Evolutionary conservation across 2,329 filamentous ascomycete species (phyloP).

Genomic region (Setomelanomma holmii): DNA sequence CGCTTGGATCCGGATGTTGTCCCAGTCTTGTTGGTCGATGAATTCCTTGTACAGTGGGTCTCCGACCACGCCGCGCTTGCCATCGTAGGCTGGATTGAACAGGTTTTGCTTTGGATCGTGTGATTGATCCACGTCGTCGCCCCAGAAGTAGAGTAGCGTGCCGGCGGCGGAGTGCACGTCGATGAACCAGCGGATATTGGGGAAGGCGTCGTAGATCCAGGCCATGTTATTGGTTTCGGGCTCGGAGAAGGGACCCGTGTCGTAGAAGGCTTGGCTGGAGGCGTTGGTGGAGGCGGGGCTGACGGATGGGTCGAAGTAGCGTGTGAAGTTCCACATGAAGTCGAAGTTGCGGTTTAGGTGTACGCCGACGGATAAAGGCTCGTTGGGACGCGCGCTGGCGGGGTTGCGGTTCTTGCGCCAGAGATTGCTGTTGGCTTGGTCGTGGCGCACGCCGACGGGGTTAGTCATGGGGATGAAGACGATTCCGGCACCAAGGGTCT

Average conservation of each 20-base stretch:
- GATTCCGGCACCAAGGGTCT: conserved; percentile 60
- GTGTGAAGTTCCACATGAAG: conserved; percentile 62
- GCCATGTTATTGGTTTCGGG: conserved; percentile 62
- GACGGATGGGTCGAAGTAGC: conserved; percentile 53
- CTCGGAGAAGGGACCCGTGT: conserved; percentile 62
- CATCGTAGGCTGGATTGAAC: conserved; percentile 60
- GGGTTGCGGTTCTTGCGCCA: conserved; percentile 52
- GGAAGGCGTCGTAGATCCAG: conserved; percentile 60
- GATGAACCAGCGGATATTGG: conserved; percentile 62
- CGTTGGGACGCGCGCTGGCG: conserved; percentile 26
- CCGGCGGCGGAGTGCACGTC: conserved; percentile 65
- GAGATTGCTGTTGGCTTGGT: conserved; percentile 38
- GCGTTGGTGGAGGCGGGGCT: conserved; percentile 52
- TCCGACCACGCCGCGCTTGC: conserved; percentile 57
- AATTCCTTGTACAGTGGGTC: conserved; percentile 60
- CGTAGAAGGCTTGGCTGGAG: conserved; percentile 58
- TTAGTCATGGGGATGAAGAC: conserved; percentile 54
- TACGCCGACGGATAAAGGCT: conserved; percentile 29
- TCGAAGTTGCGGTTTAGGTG: conserved; percentile 54
- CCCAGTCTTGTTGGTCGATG: conserved; percentile 43
- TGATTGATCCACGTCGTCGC: conserved; percentile 62
- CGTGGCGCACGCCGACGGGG: conserved; percentile 40
- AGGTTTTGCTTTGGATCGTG: conserved; percentile 58
- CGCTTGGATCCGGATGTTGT: conserved; percentile 41
- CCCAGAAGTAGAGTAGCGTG: conserved; percentile 65